Percentiles rank a stretch among this genome's conserved stretches.
phyloP scores from a whole-genome alignment of 2,329 filamentous ascomycete genomes.

The Alternaria sp. region DNA sequence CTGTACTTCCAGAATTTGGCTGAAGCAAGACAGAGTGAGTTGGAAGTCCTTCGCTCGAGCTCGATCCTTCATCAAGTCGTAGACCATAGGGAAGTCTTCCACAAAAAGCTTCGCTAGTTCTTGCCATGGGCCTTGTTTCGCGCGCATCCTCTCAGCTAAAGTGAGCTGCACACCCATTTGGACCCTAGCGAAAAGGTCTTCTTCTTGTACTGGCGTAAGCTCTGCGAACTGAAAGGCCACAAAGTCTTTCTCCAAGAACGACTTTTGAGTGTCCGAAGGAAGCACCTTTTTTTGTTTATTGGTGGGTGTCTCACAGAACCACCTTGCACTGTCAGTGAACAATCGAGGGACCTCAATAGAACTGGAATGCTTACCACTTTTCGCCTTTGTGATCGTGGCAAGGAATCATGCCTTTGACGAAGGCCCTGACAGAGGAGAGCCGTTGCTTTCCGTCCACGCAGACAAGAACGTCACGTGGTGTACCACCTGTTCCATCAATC shows the following conservation, averaged over 20 bases:
- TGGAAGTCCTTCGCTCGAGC: conserved; percentile 44
- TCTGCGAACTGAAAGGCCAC: conserved; percentile 54
- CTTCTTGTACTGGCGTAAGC: conserved; percentile 51
- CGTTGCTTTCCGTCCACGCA: conserved; percentile 54
- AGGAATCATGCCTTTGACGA: conserved; percentile 54
- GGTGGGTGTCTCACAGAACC: conserved; percentile 24
- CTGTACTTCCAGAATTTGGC: conserved; percentile 46
- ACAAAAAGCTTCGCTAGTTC: conserved; percentile 52
- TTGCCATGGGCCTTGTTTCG: conserved; percentile 56
- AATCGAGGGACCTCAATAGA: not conserved
- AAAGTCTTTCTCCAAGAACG: conserved; percentile 51
- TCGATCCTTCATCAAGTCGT: conserved; percentile 35
- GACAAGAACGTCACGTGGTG: conserved; percentile 19
- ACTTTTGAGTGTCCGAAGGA: conserved; percentile 41
- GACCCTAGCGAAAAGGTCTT: conserved; percentile 57
- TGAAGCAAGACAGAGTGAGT: conserved; percentile 43
- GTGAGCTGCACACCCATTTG: conserved; percentile 56
- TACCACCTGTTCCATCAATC: conserved; percentile 12
- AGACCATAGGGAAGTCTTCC: conserved; percentile 51
- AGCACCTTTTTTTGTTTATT: conserved; percentile 40
- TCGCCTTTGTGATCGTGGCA: conserved; percentile 50
- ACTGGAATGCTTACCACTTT: conserved; percentile 49
- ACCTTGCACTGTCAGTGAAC: conserved; percentile 26
- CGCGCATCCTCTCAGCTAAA: conserved; percentile 56
- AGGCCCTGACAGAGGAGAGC: conserved; percentile 54